These are phyloP conservation scores for Fraxinus pennsylvanica DNA, from an alignment of 257 asterid genomes.

Conservation along the genomic window DNA sequence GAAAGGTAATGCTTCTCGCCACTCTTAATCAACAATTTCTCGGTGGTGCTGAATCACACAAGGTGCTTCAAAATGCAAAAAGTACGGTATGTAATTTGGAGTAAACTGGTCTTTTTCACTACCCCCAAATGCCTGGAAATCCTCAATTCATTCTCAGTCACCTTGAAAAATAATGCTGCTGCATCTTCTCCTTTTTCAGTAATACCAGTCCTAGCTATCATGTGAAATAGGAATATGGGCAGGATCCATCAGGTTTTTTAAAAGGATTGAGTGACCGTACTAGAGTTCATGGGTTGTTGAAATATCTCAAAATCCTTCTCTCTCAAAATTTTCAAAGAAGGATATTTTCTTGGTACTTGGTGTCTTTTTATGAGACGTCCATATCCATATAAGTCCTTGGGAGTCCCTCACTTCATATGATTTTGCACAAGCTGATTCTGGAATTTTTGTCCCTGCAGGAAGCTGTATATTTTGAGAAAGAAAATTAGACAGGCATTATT, in stretches of 20 bases:
- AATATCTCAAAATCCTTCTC: constrained; percentile 63
- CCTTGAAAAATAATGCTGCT: no score
- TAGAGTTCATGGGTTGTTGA: constrained; percentile 89
- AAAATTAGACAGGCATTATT: no score
- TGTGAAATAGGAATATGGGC: constrained; percentile 94
- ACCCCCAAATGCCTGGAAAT: no score
- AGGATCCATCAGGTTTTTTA: constrained; percentile 95
- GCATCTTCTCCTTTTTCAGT: no score
- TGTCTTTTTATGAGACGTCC: constrained; percentile 79
- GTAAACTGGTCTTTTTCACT: no score
- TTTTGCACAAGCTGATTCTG: constrained; percentile 77
- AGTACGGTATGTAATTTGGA: no score
- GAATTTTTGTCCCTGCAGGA: constrained; percentile 66
- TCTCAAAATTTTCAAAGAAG: constrained; percentile 68
- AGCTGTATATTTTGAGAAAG: constrained; percentile 44
- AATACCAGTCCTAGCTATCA: constrained; percentile 36
- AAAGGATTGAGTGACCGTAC: constrained; percentile 87
- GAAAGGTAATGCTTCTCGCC: no score
- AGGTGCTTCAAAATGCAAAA: no score
- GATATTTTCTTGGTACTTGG: constrained; percentile 66
- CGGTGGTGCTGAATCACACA: no score
- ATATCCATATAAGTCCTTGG: constrained; percentile 88
- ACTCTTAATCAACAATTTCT: no score
- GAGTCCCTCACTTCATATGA: constrained; percentile 70
- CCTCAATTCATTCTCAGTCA: no score